Evolutionary conservation across 176 grass and related monocot species (phyloP).

Genomic region (Bolboschoenus planiculmis): DNA sequence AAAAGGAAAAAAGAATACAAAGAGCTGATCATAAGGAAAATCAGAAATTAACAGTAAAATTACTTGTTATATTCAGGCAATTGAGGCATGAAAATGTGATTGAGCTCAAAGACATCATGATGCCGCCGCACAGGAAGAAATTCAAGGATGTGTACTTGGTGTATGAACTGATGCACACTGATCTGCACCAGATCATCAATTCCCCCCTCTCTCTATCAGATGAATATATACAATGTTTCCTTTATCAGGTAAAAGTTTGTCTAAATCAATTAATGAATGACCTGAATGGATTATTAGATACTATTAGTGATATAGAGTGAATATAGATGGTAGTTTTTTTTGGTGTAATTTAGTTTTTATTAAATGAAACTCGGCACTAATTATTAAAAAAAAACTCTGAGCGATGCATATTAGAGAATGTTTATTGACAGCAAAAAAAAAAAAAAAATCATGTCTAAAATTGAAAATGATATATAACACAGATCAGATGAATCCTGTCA

Average conservation of each 20-base stretch:
- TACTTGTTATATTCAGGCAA: not conserved
- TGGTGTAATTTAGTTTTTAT: too few relatives aligned
- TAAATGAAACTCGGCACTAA: too few relatives aligned
- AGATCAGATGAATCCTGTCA: too few relatives aligned
- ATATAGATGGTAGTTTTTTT: too few relatives aligned
- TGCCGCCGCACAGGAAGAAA: conserved; percentile 25
- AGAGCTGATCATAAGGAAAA: not conserved
- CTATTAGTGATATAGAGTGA: too few relatives aligned
- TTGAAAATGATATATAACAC: too few relatives aligned
- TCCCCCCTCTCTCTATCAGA: conserved; percentile 25
- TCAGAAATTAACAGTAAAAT: not conserved
- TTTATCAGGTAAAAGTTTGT: conserved; percentile 27
- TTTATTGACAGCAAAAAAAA: too few relatives aligned
- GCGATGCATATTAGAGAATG: too few relatives aligned
- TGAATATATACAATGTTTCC: conserved; percentile 28
- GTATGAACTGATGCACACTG: conserved; percentile 35
- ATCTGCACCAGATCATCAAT: conserved; percentile 34
- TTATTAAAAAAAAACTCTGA: too few relatives aligned
- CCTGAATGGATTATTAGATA: not conserved
- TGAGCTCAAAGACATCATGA: conserved; percentile 34
- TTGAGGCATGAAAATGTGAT: conserved; percentile 33
- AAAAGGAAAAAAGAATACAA: not conserved
- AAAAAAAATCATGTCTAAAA: too few relatives aligned
- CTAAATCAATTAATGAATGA: not conserved
- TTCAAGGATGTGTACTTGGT: conserved; percentile 37